A percentile compares a stretch with the other conserved stretches of the same genome.
These are phyloP conservation scores for Myxozyma sirexii DNA, from an alignment of 805 yeast species.

Conservation along the genomic window DNA sequence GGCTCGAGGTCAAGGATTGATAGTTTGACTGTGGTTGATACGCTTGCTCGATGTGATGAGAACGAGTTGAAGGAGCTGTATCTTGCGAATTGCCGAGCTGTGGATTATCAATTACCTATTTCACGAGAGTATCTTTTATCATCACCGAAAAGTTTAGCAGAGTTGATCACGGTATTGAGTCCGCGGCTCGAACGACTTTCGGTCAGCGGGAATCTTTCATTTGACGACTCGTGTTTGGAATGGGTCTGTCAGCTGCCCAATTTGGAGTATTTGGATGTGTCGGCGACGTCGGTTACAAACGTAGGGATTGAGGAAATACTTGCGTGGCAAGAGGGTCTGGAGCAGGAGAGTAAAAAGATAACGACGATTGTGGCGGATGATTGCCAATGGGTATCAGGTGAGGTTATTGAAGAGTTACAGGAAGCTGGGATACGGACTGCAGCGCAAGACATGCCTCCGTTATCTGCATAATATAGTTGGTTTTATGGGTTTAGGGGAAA, in stretches of 20 bases:
- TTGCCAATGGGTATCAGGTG: not conserved
- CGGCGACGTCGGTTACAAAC: constrained; percentile 6
- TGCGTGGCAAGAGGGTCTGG: not conserved
- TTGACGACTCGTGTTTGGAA: constrained; percentile 9
- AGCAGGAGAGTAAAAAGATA: not conserved
- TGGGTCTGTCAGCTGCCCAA: not conserved
- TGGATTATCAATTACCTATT: not conserved
- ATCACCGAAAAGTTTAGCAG: not conserved
- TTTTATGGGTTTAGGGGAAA: not conserved
- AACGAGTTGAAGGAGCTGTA: constrained; percentile 2
- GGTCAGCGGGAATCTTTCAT: constrained; percentile 5
- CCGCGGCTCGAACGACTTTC: constrained; percentile 2
- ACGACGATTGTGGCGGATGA: not conserved
- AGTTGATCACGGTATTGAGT: constrained; percentile 3
- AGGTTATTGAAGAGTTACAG: not conserved
- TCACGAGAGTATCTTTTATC: not conserved
- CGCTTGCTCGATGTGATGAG: constrained; percentile 12
- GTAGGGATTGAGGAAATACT: not conserved
- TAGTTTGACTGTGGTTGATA: constrained; percentile 7
- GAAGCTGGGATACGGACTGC: not conserved
- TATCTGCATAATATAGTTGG: not conserved
- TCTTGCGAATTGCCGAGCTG: constrained; percentile 5
- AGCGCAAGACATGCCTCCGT: not conserved
- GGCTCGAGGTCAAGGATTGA: constrained; percentile 10
- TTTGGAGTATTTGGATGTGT: constrained; percentile 15